Evolutionary conservation across 192 early-diverging fungal species (phyloP), one percentile per base, ranked within the genome.

Genomic region (Coemansia sp.): DNA sequence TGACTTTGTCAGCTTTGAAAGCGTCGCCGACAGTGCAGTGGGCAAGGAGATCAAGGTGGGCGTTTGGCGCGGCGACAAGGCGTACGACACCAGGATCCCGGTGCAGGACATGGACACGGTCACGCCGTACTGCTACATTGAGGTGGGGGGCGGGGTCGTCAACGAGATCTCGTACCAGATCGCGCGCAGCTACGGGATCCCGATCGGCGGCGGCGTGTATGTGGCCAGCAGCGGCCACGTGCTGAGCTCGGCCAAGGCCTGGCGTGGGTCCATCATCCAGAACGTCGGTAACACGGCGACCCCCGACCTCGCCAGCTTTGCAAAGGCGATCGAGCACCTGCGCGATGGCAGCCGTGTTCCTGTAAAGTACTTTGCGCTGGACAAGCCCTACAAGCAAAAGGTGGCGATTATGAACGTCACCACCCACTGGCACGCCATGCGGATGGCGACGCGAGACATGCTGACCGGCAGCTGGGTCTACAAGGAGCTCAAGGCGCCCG

Each of bases 101-200:
- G 82, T 87, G 5, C 83, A 87, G 51, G 83, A 90, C 59, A 58
- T 90, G 47, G 80, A 86, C 34, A 60, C 68, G 1, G 78, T 90
- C 32, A 94, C 95, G 19, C 92, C 95, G 2, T 80, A 86, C 64
- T 64, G 82, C 26, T 92, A 84, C 60, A 73, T 96, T 2, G 88
- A 95, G 58, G 79, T 94, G 18, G 93, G 93, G 48, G 95, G 93
- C 44, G 90, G 82, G 22, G 82, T 88, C 23, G 79, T 90, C 36
- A 82, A 90, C 63, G 78, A 84, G 26, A 46, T 90, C 20, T 86
- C 84, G 13, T 88, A 87, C 60, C 85, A 88, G 45, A 44, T 90
- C 1, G 88, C 88, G 0, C 80, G 84, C 47, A 77, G 76, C 19
- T 88, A 87, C 66, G 77, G 78, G 4, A 79, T 83, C 12, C 77